phyloP scores from a whole-genome alignment of 805 yeast genomes.

The Wickerhamomyces bisporus region DNA sequence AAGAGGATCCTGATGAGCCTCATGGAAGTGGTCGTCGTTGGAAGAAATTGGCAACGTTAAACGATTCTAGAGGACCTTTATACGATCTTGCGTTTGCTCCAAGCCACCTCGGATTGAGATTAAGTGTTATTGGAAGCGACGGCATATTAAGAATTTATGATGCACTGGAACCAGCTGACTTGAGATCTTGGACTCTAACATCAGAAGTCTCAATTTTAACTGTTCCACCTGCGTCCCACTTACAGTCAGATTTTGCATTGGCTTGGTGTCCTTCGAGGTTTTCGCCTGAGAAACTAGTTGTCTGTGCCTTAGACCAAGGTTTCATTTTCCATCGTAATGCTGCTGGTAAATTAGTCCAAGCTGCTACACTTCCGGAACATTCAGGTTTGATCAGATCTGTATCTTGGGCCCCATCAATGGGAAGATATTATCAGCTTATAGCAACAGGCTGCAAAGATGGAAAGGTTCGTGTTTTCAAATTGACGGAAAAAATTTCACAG shows the following conservation, averaged over 20 bases:
- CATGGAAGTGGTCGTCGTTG: conserved; percentile 80
- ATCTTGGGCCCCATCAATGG: conserved; percentile 97
- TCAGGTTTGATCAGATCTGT: conserved; percentile 82
- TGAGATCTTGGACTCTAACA: conserved; percentile 74
- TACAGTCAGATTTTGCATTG: conserved; percentile 80
- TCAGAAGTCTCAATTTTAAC: conserved; percentile 63
- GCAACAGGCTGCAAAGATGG: conserved; percentile 98
- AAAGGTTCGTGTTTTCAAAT: conserved; percentile 75
- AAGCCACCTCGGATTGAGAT: conserved; percentile 67
- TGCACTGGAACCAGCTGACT: conserved; percentile 83
- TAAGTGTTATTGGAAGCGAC: conserved; percentile 87
- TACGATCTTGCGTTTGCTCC: conserved; percentile 92
- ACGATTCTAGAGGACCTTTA: conserved; percentile 84
- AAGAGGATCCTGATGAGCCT: conserved; percentile 76
- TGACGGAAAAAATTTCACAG: conserved; percentile 38
- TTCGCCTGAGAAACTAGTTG: conserved; percentile 73
- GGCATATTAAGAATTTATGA: conserved; percentile 83
- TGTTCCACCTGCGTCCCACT: conserved; percentile 69
- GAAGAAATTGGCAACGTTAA: conserved; percentile 67
- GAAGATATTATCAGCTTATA: conserved; percentile 76
- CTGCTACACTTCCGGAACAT: conserved; percentile 75
- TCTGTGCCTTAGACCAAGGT: conserved; percentile 84
- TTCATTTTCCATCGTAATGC: conserved; percentile 59
- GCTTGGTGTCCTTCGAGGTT: conserved; percentile 91
- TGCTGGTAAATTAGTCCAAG: conserved; percentile 47